Evolutionary conservation across 2,329 filamentous ascomycete genomes (phyloP), one percentile per base, ranked within the genome.

Genomic region (Trichoderma atrobrunneum): DNA sequence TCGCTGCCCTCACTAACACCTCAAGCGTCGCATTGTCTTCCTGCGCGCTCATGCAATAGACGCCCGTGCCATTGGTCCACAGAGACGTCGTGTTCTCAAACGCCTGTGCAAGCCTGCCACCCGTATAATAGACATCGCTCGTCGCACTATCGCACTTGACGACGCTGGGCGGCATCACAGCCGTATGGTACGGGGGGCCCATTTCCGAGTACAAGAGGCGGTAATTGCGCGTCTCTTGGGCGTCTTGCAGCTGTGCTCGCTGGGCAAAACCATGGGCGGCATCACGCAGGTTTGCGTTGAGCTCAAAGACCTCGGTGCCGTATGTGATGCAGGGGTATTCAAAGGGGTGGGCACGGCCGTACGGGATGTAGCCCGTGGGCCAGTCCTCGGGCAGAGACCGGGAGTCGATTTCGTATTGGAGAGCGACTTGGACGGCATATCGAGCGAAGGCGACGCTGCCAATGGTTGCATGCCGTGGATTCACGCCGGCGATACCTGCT

Each of bases 331-430:
- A 79, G 0, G 91, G 90, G 74, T 90, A 91, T 60, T 89, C 79
- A 59, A 85, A 80, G 0, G 91, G 89, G 7, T 78, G 75, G 28
- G 84, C 79, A 26, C 86, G 84, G 18, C 90, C 92, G 76, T 89
- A 90, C 1, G 90, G 87, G 34, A 94, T 84, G 78, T 94, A 94
- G 6, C 91, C 91, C 0, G 90, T 92, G 1, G 86, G 82, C 81
- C 87, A 93, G 79, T 90, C 90, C 2, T 78, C 77, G 0, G 91
- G 90, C 39, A 93, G 87, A 73, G 93, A 91, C 39, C 92, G 87
- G 1, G 87, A 82, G 76, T 94, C 92, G 73, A 94, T 88, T 80
- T 94, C 92, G 75, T 93, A 92, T 79, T 94, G 92, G 68, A 94
- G 83, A 0, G 90, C 91, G 3, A 93, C 91, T 78, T 94, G 92